Conservation (phyloP, 331 rosid species). For the Quercus tomentella region DNA sequence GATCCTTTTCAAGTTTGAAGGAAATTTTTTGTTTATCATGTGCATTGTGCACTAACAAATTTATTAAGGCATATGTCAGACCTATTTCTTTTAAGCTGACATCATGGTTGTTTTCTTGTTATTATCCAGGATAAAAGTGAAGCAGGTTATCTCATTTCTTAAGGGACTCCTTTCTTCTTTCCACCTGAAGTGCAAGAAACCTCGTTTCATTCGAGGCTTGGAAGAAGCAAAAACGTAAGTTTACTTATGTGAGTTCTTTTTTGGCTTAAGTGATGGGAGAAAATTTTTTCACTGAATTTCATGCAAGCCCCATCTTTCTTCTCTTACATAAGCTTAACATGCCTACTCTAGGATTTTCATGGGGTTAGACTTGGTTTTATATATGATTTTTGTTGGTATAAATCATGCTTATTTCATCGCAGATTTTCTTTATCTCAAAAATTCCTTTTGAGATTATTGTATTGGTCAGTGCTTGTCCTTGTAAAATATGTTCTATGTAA, state of each 20-base stretch:
- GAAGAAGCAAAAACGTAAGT: conserved; percentile 98
- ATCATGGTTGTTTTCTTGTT: not conserved
- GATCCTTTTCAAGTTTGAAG: conserved; percentile 21
- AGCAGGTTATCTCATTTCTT: conserved; percentile 82
- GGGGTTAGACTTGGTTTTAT: not conserved
- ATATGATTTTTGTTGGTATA: not conserved
- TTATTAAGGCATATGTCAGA: not conserved
- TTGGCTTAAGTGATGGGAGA: not conserved
- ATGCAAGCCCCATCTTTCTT: not conserved
- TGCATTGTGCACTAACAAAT: conserved; percentile 2
- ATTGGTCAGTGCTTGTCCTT: conserved; percentile 4
- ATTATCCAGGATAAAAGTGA: conserved; percentile 68
- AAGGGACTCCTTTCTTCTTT: conserved; percentile 85
- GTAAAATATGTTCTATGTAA: not conserved
- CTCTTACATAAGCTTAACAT: not conserved
- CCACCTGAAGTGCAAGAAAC: conserved; percentile 87
- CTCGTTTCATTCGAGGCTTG: conserved; percentile 63
- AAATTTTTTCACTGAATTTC: no score
- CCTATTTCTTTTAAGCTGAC: conserved; percentile 9
- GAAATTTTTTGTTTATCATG: conserved; percentile 9
- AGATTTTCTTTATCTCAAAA: not conserved
- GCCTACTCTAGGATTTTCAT: not conserved
- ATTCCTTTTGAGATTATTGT: conserved; percentile 14
- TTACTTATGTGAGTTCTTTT: not conserved
- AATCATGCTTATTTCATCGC: not conserved